phyloP scores from a whole-genome alignment of 345 rosid species.

The Melastoma malabathricum region DNA sequence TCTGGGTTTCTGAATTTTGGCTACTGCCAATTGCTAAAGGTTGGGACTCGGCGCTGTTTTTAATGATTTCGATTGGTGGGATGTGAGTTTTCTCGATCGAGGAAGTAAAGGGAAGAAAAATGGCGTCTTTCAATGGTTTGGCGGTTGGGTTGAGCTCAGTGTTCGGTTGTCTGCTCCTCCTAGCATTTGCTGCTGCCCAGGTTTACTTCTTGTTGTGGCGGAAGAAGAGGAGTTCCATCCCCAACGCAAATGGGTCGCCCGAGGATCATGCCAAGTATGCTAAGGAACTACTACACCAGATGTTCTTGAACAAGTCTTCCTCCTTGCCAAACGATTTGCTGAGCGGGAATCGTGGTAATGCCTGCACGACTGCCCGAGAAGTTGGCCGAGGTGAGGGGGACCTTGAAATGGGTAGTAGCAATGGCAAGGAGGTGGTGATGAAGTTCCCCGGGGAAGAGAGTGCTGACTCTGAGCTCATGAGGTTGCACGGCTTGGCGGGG shows the following conservation, averaged over 20 bases:
- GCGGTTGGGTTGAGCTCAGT: constrained; percentile 57
- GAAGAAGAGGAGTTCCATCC: constrained; percentile 38
- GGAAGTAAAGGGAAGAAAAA: constrained; percentile 15
- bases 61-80: too few species aligned
- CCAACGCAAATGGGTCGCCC: constrained; percentile 17
- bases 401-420: constrained; percentile 36
- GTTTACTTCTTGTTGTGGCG: constrained; percentile 69
- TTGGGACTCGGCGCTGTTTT: too few species aligned
- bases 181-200: constrained; percentile 65
- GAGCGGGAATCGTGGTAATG: constrained; percentile 2
- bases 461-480: constrained; percentile 77
- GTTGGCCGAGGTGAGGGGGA: constrained; percentile 23
- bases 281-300: constrained; percentile 44
- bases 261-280: constrained; percentile 33
- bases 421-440: constrained; percentile 38
- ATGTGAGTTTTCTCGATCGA: too few species aligned
- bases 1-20: too few species aligned
- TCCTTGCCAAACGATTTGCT: constrained; percentile 12
- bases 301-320: constrained; percentile 46
- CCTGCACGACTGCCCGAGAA: not conserved
- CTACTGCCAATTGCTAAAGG: too few species aligned
- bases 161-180: constrained; percentile 54
- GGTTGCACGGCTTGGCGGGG: constrained; percentile 67
- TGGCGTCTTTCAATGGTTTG: constrained; percentile 52
- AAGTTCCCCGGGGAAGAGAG: constrained; percentile 34